Evolutionary conservation across 768 basidiomycete species (phyloP).

Genomic region (Naganishia vaughanmartiniae): DNA sequence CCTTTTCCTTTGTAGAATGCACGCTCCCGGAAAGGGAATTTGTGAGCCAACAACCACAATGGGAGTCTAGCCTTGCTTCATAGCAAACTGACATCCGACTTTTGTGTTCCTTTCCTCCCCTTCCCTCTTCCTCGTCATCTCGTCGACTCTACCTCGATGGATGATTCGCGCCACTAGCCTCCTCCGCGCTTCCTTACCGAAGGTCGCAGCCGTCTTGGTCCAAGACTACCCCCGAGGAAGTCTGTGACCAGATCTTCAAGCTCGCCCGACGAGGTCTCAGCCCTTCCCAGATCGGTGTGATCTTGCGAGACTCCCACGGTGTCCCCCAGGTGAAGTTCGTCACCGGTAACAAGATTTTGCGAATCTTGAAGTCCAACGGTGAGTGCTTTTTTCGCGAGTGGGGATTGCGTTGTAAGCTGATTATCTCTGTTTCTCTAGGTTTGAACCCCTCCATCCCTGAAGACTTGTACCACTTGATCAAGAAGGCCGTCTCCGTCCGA

Average conservation of each 20-base stretch:
- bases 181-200: constrained; percentile 96
- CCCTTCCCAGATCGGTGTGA: constrained; percentile 96
- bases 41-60: constrained; percentile 59
- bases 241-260: constrained; percentile 93
- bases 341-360: constrained; percentile 98
- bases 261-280: constrained; percentile 96
- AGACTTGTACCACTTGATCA: constrained; percentile 99
- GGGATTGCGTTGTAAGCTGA: background rate
- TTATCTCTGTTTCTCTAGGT: constrained; percentile 46
- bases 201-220: constrained; percentile 93
- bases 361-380: constrained; percentile 94
- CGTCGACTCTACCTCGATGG: background rate
- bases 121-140: background rate
- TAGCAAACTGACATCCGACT: constrained; percentile 27
- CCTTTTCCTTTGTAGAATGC: constrained; percentile 69
- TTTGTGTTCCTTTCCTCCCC: constrained; percentile 19
- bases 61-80: constrained; percentile 27
- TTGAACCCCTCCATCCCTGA: constrained; percentile 96
- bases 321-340: constrained; percentile 97
- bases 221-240: constrained; percentile 91
- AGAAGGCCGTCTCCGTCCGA: constrained; percentile 98
- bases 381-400: constrained; percentile 47
- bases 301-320: constrained; percentile 95
- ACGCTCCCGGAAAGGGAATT: constrained; percentile 99
- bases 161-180: constrained; percentile 56